Conservation (phyloP, 2,329 filamentous ascomycete genomes). For the Zymoseptoria brevis region DNA sequence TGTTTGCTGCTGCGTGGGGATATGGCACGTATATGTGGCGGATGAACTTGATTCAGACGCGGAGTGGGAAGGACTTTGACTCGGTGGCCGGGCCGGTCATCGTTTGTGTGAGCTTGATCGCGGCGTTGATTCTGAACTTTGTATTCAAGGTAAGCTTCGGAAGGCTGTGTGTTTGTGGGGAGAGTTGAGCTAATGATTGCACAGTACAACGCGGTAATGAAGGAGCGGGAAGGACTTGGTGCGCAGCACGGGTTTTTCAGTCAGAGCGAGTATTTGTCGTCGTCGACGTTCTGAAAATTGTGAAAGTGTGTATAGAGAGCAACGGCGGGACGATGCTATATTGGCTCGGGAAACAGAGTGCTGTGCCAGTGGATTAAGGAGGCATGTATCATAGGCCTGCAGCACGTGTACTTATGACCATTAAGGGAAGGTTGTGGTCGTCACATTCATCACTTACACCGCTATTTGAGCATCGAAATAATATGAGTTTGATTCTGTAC, state of each 20-base stretch:
- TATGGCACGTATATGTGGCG: constrained; percentile 73
- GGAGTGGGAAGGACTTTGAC: constrained; percentile 90
- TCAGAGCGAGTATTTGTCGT: constrained; percentile 2
- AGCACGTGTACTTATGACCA: too few species aligned
- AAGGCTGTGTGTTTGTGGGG: background rate
- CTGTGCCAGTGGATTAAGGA: too few species aligned
- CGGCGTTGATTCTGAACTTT: constrained; percentile 80
- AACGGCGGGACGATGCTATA: too few species aligned
- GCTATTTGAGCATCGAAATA: too few species aligned
- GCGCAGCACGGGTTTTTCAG: constrained; percentile 1
- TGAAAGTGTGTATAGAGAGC: background rate
- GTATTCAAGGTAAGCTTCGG: constrained; percentile 53
- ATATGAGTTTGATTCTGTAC: too few species aligned
- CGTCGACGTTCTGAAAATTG: background rate
- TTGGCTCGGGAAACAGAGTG: too few species aligned
- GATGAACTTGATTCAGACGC: constrained; percentile 67
- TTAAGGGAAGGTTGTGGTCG: too few species aligned
- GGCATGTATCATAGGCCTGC: background rate
- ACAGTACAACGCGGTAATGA: constrained; percentile 15
- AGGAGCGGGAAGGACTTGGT: constrained; percentile 9
- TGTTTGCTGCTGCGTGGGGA: constrained; percentile 81
- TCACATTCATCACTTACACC: too few species aligned
- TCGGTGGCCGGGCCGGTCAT: constrained; percentile 77
- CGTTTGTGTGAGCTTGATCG: constrained; percentile 68
- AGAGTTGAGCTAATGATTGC: constrained; percentile 2